Evolutionary conservation across 1,284 basidiomycete species (phyloP), one percentile per base, ranked within the genome.

Genomic region (Tranzscheliella williamsii): DNA sequence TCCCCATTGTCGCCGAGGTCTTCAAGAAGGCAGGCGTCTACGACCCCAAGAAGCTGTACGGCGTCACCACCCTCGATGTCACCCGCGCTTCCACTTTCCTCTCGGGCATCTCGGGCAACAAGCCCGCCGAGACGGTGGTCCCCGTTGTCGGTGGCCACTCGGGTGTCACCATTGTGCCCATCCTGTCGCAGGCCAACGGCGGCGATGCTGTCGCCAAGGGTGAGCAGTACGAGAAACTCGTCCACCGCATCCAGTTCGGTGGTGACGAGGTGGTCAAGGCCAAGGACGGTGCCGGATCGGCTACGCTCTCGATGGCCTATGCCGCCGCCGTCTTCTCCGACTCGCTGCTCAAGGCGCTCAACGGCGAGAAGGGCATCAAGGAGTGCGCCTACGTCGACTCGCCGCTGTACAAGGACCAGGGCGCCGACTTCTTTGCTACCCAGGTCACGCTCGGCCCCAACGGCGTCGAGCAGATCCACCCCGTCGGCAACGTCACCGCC

Each of bases 21-120:
- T 87, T 95, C 80, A 87, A 91, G 82, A 91, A 92, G 81, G 88
- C 89, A 23, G 92, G 92, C 67, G 90, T 90, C 61, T 97, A 90
- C 82, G 87, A 98, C 83, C 90, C 92, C 62, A 77, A 77, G 70
- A 65, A 67, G 45, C 68, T 77, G 20, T 84, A 84, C 74, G 84
- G 94, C 85, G 89, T 98, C 67, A 97, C 93, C 77, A 93, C 92
- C 72, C 89, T 97, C 75, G 95, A 98, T 78, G 90, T 97, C 68
- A 91, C 96, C 78, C 91, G 94, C 73, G 87, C 94, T 33, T 86
- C 90, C 36, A 91, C 90, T 64, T 98, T 98, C 85, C 84, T 93
- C 54, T 84, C 86, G 27, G 84, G 85, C 52, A 81, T 95, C 74
- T 81, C 85, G 24, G 64, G 67, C 53, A 58, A 66, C 40, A 55